Evolutionary conservation across 495 filamentous ascomycete species (phyloP).

Genomic region (Annulohypoxylon nitens): DNA sequence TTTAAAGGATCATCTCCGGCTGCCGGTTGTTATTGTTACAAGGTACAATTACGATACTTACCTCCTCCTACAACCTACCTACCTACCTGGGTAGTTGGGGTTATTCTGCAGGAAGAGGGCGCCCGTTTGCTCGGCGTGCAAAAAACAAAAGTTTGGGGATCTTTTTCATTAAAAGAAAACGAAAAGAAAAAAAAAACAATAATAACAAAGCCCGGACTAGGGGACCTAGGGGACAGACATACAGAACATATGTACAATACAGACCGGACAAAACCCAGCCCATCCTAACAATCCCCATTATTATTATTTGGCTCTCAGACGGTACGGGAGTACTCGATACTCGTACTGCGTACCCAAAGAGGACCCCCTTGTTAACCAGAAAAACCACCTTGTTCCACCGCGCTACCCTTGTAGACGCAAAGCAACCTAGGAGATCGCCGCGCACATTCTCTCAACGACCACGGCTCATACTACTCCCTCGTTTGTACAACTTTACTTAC

Average conservation of each 20-base stretch:
- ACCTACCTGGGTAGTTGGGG: slow-evolving; percentile 14
- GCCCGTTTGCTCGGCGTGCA: slow-evolving; percentile 20
- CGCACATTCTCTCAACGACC: slow-evolving; percentile 45
- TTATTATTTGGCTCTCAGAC: slow-evolving; percentile 36
- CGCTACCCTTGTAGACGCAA: slow-evolving; percentile 52
- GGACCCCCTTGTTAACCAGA: slow-evolving; percentile 35
- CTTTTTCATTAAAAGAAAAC: slow-evolving; percentile 12
- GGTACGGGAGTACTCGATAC: slow-evolving; percentile 33
- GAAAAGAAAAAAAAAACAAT: background rate
- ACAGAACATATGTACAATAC: too few species aligned
- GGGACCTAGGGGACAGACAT: slow-evolving; percentile 6
- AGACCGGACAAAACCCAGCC: background rate
- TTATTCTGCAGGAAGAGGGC: slow-evolving; percentile 15
- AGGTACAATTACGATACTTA: slow-evolving; percentile 7
- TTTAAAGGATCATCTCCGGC: slow-evolving; percentile 12
- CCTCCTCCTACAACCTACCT: background rate
- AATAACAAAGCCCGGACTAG: slow-evolving; percentile 29
- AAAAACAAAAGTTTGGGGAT: slow-evolving; percentile 35
- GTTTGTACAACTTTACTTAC: slow-evolving; percentile 47
- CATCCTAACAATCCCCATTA: slow-evolving; percentile 47
- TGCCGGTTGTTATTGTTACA: slow-evolving; percentile 27
- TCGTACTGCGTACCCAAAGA: slow-evolving; percentile 25
- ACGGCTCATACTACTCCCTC: slow-evolving; percentile 42
- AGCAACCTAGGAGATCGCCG: slow-evolving; percentile 49
- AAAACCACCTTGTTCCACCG: slow-evolving; percentile 49